Base-by-base conservation (phyloP, 2,329 filamentous ascomycete genomes). In the Alternaria viburni region DNA sequence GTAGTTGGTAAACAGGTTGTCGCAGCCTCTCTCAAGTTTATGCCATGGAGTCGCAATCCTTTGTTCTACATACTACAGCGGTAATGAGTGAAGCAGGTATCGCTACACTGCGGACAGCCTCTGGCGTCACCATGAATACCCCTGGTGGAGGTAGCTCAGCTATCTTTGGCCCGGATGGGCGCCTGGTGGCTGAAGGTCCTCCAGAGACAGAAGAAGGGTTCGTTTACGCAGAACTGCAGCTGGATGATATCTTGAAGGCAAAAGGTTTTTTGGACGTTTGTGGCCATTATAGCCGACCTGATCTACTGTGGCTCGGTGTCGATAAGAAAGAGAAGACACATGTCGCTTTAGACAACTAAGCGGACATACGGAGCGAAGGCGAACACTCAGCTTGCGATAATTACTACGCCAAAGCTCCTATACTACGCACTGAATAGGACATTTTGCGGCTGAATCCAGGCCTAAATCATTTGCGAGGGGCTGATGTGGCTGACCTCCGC, bases 21-120 rank as follows among this genome's bases (percentile, higher is more conserved):
- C 43, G 26, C 23, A 10, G 70, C 47, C 77, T 87, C 1, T 84
- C 85, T 0, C 84, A 85, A 63, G 81, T 83, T 0, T 88, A 88
- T 66, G 87, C 87, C 1, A 83, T 89, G 9, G 88, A 90, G 70
- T 83, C 84, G 2, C 79, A 81, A 9, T 75, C 84, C 0, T 89
- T 85, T 62, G 87, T 89, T 1, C 80, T 89, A 4, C 85, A 87
- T 65, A 77, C 78, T 51, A 86, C 86, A 0, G 74, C 82, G 0
- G 80, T 88, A 3, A 78, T 86, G 54, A 81, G 79, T 0, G 67
- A 83, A 7, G 71, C 79, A 13, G 86, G 83, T 1, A 80, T 86
- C 12, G 69, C 83, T 4, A 56, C 62, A 2, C 81, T 87, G 73
- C 73, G 76, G 8, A 85, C 83, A 0, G 68, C 78, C 9, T 78